Conservation (phyloP, 1,139 yeast genomes). For the Yamadazyma oceani region DNA sequence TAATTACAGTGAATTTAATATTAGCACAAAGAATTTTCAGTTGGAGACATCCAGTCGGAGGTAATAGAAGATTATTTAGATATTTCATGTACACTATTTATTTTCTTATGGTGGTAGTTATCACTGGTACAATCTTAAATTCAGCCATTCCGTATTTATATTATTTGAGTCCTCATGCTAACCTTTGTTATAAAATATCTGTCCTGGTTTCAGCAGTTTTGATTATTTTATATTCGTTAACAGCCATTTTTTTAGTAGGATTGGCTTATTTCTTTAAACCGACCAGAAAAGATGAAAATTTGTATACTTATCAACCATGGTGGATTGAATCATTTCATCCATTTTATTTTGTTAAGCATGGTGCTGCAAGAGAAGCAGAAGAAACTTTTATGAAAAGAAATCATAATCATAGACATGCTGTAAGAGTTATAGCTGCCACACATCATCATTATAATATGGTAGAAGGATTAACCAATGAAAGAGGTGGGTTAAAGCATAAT, state of each 20-base stretch:
- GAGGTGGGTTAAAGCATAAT: slow-evolving; percentile 41
- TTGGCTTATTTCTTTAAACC: slow-evolving; percentile 45
- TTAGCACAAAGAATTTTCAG: slow-evolving; percentile 46
- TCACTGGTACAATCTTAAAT: slow-evolving; percentile 34
- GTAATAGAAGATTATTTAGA: slow-evolving; percentile 39
- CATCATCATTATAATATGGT: slow-evolving; percentile 43
- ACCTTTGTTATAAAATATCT: slow-evolving; percentile 27
- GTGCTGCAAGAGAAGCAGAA: slow-evolving; percentile 42
- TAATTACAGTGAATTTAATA: slow-evolving; percentile 39
- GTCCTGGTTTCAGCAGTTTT: slow-evolving; percentile 33
- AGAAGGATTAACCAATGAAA: slow-evolving; percentile 40
- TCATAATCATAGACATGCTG: slow-evolving; percentile 44
- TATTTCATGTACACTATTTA: slow-evolving; percentile 34
- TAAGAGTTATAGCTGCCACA: slow-evolving; percentile 46
- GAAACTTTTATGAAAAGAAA: slow-evolving; percentile 44
- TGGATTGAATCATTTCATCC: slow-evolving; percentile 47
- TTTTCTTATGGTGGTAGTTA: slow-evolving; percentile 28
- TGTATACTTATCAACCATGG: slow-evolving; percentile 49
- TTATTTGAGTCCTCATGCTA: slow-evolving; percentile 24
- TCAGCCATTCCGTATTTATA: slow-evolving; percentile 37
- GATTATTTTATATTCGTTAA: slow-evolving; percentile 35
- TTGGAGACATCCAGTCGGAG: slow-evolving; percentile 51
- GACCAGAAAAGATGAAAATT: slow-evolving; percentile 40
- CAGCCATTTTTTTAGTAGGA: slow-evolving; percentile 34
- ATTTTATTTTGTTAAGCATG: slow-evolving; percentile 40